Conservation (phyloP, 2,329 filamentous ascomycete species). For the Cordyceps javanica region DNA sequence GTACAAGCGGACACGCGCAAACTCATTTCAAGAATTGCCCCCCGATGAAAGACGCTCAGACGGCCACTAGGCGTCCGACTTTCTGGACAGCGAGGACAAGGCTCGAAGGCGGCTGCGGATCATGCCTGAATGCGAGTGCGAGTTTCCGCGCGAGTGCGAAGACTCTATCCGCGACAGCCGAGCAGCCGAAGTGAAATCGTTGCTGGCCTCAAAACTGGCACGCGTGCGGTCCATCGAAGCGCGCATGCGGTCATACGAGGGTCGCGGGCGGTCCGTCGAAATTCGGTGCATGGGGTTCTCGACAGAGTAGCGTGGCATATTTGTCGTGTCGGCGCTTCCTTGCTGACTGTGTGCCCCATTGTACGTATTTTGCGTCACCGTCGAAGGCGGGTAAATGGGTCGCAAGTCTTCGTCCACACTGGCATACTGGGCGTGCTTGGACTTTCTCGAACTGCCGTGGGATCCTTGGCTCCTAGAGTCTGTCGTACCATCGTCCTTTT, state of each 20-base stretch:
- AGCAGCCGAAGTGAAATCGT: conserved; percentile 86
- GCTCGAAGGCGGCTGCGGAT: conserved; percentile 36
- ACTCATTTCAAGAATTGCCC: conserved; percentile 7
- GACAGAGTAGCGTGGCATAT: conserved; percentile 52
- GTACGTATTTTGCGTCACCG: conserved; percentile 70
- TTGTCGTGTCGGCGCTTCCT: conserved; percentile 85
- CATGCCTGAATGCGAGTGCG: conserved; percentile 17
- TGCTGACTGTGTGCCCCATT: conserved; percentile 73
- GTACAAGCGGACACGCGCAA: conserved; percentile 21
- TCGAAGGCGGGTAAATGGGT: conserved; percentile 89
- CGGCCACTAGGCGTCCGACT: conserved; percentile 29
- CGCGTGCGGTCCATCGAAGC: conserved; percentile 81
- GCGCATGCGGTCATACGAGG: conserved; percentile 82
- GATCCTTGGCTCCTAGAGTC: conserved; percentile 33
- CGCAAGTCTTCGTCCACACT: conserved; percentile 80
- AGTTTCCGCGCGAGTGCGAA: conserved; percentile 41
- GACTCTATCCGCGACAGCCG: conserved; percentile 81
- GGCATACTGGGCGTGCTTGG: conserved; percentile 51
- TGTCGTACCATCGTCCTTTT: conserved; percentile 31
- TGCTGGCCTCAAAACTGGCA: conserved; percentile 78
- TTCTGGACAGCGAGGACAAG: conserved; percentile 35
- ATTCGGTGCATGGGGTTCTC: conserved; percentile 43
- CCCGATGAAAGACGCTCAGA: conserved; percentile 19
- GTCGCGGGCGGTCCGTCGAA: conserved; percentile 63
- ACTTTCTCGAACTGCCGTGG: conserved; percentile 46